Conservation (phyloP, 2,329 filamentous ascomycete genomes). For the Fusarium transvaalense region DNA sequence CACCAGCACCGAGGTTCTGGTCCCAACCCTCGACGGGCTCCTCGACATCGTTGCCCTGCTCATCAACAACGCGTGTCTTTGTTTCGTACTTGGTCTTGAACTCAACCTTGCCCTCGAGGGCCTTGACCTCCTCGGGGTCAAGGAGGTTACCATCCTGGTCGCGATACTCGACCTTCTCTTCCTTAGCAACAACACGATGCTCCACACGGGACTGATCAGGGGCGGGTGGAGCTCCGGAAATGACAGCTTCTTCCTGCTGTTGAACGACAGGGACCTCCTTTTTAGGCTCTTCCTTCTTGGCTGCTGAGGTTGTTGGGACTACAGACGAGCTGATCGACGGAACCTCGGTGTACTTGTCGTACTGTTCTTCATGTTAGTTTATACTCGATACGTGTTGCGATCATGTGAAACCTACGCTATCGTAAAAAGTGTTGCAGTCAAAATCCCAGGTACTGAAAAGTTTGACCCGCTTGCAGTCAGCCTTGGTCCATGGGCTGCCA, state of each 20-base stretch:
- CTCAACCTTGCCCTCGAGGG: conserved; percentile 90
- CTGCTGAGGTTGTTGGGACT: conserved; percentile 48
- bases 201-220: conserved; percentile 54
- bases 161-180: conserved; percentile 92
- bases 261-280: conserved; percentile 45
- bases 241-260: conserved; percentile 51
- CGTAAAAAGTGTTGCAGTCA: conserved; percentile 95
- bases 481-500: conserved; percentile 93
- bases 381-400: not conserved
- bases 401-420: conserved; percentile 75
- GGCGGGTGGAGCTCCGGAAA: conserved; percentile 63
- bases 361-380: conserved; percentile 54
- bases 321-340: conserved; percentile 46
- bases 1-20: conserved; percentile 55
- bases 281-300: conserved; percentile 41
- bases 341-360: conserved; percentile 59
- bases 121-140: conserved; percentile 83
- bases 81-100: conserved; percentile 98
- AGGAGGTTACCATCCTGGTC: conserved; percentile 94
- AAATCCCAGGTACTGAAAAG: conserved; percentile 93
- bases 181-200: conserved; percentile 66
- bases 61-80: conserved; percentile 86
- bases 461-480: conserved; percentile 88
- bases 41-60: conserved; percentile 80
- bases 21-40: conserved; percentile 57